Base-by-base conservation (phyloP, 2,329 filamentous ascomycete genomes). In the Epicoccum sorghinum region DNA sequence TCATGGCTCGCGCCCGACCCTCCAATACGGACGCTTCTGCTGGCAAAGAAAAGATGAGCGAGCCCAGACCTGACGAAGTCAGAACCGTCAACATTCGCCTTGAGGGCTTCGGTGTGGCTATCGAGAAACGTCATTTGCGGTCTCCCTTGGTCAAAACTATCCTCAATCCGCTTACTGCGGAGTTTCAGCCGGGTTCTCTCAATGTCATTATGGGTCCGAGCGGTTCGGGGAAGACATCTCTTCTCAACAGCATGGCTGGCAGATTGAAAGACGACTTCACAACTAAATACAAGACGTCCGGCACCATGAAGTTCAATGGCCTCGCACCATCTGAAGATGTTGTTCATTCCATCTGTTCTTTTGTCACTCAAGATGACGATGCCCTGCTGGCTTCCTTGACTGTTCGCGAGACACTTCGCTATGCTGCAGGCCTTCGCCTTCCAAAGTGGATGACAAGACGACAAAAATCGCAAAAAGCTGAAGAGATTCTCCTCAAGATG, bases 161-260 rank as follows among this genome's bases (percentile, higher is more conserved):
- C 9, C 75, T 93, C 12, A 82, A 87, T 49, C 87, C 88, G 0
- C 80, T 92, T 10, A 86, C 81, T 1, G 79, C 88, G 0, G 84
- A 82, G 0, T 92, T 93, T 60, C 80, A 84, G 41, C 83, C 89
- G 0, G 88, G 89, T 0, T 78, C 83, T 12, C 69, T 93, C 12
- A 92, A 92, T 58, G 82, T 91, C 23, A 89, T 93, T 59, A 91
- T 92, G 89, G 89, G 89, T 0, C 89, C 89, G 0, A 91, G 88
- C 0, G 89, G 89, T 0, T 88, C 85, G 40, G 89, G 89, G 1
- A 93, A 93, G 71, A 91, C 89, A 0, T 89, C 87, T 0, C 77
- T 91, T 0, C 78, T 92, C 9, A 91, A 90, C 66, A 82, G 86
- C 1, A 89, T 93, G 82, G 88, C 89, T 1, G 77, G 86, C 3